Evolutionary conservation across 2,329 filamentous ascomycete species (phyloP), one percentile per base, ranked within the genome.

Genomic region (Clarireedia monteithiana): DNA sequence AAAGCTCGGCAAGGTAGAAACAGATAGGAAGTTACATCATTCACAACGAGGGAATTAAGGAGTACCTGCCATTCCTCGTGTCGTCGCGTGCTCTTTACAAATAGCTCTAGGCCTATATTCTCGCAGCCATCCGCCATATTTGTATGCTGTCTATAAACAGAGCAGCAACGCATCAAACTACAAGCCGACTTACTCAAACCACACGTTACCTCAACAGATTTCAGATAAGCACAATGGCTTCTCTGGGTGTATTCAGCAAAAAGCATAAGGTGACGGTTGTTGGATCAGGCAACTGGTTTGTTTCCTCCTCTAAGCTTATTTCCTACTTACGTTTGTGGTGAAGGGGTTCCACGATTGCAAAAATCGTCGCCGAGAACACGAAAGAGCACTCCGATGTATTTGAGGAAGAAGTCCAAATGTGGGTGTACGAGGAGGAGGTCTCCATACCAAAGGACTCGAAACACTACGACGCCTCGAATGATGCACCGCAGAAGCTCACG

Each of bases 371-470:
- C 64, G 92, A 99, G 73, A 99, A 95, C 75, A 88, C 90, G 39
- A 83, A 81, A 60, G 84, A 80, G 62, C 79, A 96, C 73, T 79
- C 84, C 9, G 81, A 90, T 30, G 69, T 96, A 46, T 99, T 97
- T 70, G 89, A 97, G 68, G 77, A 86, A 70, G 78, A 90, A 60
- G 91, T 99, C 52, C 89, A 95, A 74, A 97, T 99, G 94, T 99
- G 94, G 94, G 95, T 99, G 68, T 96, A 84, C 70, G 94, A 99
- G 74, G 94, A 99, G 73, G 82, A 95, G 24, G 85, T 96, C 61
- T 81, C 82, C 54, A 77, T 96, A 44, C 74, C 88, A 12, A 79
- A 85, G 66, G 78, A 80, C 61, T 92, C 88, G 49, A 83, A 82
- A 63, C 80, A 90, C 74, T 91, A 90, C 77, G 79, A 88, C 65